Evolutionary conservation across 208 protist genomes (phyloP).

Genomic region (Leishmania major): DNA sequence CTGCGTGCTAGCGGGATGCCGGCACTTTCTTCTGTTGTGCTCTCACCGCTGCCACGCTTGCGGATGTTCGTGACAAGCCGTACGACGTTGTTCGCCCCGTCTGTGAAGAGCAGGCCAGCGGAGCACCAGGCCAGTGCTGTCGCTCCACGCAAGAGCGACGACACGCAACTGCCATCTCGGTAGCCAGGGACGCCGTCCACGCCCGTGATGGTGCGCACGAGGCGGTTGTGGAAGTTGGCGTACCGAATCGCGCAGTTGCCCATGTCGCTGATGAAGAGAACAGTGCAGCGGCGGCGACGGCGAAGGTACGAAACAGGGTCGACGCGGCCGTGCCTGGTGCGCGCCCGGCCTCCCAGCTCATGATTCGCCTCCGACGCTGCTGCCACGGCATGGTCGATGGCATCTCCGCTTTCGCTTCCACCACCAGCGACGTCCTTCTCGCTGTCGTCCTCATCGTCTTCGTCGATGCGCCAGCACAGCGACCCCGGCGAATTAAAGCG

Average conservation of each 20-base stretch:
- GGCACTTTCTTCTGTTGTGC: not conserved
- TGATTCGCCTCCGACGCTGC: not conserved
- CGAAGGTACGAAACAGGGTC: conserved; percentile 10
- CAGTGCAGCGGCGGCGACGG: conserved; percentile 15
- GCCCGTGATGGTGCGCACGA: conserved; percentile 79
- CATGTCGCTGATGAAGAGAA: conserved; percentile 83
- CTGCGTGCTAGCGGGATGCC: not conserved
- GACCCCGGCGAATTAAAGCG: conserved; percentile 62
- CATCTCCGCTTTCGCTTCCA: not conserved
- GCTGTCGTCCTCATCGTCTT: conserved; percentile 4
- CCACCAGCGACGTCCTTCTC: not conserved
- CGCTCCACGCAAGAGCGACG: conserved; percentile 49
- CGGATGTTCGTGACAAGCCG: conserved; percentile 58
- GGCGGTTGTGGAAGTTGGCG: conserved; percentile 55
- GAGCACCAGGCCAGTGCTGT: conserved; percentile 65
- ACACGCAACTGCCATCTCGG: conserved; percentile 64
- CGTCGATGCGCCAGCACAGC: conserved; percentile 76
- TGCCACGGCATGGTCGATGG: not conserved
- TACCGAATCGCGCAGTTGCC: conserved; percentile 79
- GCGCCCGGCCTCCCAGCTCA: not conserved
- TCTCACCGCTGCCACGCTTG: not conserved
- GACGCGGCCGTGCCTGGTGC: not conserved
- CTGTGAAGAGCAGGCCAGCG: conserved; percentile 66
- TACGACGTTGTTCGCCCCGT: conserved; percentile 63
- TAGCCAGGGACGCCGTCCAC: conserved; percentile 74